Conservation (phyloP, 225 moss, liverwort and hornwort genomes). For the Thuidium tamariscinum region DNA sequence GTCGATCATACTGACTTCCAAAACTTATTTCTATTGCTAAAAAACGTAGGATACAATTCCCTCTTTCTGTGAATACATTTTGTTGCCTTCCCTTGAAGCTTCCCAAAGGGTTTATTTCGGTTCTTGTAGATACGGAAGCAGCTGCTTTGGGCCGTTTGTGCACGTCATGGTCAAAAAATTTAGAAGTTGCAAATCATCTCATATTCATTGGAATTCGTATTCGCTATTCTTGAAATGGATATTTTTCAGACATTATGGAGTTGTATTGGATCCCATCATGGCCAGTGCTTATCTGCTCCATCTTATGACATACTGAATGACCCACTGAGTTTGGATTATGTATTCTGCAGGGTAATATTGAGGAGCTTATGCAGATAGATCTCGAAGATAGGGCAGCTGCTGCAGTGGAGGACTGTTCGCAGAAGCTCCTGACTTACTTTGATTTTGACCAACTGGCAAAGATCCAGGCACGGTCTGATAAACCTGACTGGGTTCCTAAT, state of each 20-base stretch:
- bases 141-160: background rate
- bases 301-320: background rate
- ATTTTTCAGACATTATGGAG: background rate
- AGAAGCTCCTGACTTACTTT: conserved; percentile 59
- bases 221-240: background rate
- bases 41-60: background rate
- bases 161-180: background rate
- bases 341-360: conserved; percentile 57
- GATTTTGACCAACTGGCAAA: conserved; percentile 50
- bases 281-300: background rate
- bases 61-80: background rate
- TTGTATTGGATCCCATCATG: background rate
- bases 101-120: background rate
- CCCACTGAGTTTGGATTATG: background rate
- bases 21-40: background rate
- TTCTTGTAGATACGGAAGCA: background rate
- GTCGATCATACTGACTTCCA: background rate
- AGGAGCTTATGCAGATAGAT: conserved; percentile 55
- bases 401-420: conserved; percentile 88
- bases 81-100: background rate
- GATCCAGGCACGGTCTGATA: conserved; percentile 44
- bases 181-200: background rate
- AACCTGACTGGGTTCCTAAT: conserved; percentile 49
- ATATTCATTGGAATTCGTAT: background rate
- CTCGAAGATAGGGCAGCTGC: conserved; percentile 60